Evolutionary conservation across 208 protist genomes (phyloP), one percentile per base, ranked within the genome.

Genomic region (Trypanosomatidae sp.): DNA sequence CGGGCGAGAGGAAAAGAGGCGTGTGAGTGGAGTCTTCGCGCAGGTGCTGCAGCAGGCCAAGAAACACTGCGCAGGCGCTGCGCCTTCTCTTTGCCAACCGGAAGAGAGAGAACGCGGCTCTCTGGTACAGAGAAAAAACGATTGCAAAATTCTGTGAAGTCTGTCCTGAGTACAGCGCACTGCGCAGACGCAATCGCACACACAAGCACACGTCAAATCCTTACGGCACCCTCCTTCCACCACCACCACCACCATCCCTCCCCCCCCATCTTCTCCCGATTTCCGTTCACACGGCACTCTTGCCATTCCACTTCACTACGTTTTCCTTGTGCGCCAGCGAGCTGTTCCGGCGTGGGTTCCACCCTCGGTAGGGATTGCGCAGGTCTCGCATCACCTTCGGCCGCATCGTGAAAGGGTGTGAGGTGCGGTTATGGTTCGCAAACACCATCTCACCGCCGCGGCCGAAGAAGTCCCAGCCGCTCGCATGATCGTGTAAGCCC

Each of bases 381-480:
- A 89, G 64, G 5, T 82, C 67, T 2, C 91, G 93, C 93, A 97
- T 97, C 47, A 92, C 71, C 80, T 97, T 97, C 12, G 93, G 93
- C 55, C 80, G 86, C 84, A 93, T 91, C 41, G 82, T 85, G 62
- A 93, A 82, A 2, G 85, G 86, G 69, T 95, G 84, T 22, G 91
- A 75, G 0, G 79, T 92, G 41, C 83, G 71, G 39, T 70, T 80
- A 75, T 85, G 83, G 69, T 95, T 95, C 46, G 56, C 15, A 55
- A 95, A 97, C 39, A 92, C 87, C 93, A 94, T 95, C 74, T 95
- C 89, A 0, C 93, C 93, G 52, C 88, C 91, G 9, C 91, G 87
- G 5, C 90, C 88, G 58, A 83, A 90, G 77, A 93, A 95, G 74
- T 91, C 86, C 90, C 91, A 97, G 3, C 93, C 93, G 68, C 77